phyloP scores from a whole-genome alignment of 1,139 yeast species.

The Hyphopichia wangnamkhiaoensis region DNA sequence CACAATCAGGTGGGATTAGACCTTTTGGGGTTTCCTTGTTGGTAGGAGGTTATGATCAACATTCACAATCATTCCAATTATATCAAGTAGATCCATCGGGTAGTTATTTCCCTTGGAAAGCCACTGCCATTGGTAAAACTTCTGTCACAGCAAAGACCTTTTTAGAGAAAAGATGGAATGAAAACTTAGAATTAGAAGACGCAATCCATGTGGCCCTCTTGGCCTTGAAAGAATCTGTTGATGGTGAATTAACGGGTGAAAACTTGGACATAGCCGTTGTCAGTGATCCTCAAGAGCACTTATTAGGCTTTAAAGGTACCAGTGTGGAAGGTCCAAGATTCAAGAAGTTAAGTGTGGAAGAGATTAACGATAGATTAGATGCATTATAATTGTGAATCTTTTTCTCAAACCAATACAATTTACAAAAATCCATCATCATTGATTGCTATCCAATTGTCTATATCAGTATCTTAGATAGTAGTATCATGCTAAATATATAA shows the following conservation, averaged over 20 bases:
- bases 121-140: constrained; percentile 97
- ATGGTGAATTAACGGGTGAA: constrained; percentile 96
- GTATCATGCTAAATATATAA: neutral
- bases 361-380: constrained; percentile 92
- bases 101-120: constrained; percentile 99
- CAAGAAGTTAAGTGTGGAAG: constrained; percentile 81
- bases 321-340: constrained; percentile 82
- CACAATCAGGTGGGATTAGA: constrained; percentile 97
- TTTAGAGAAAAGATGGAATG: constrained; percentile 97
- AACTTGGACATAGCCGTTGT: constrained; percentile 91
- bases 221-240: constrained; percentile 94
- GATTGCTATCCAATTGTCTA: too few relatives aligned
- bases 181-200: constrained; percentile 93
- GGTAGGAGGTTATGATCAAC: constrained; percentile 92
- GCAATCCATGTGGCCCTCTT: constrained; percentile 95
- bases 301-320: constrained; percentile 88
- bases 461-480: neutral
- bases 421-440: too few relatives aligned
- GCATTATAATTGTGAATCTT: constrained; percentile 53
- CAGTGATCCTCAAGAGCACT: constrained; percentile 78
- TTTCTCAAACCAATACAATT: too few relatives aligned
- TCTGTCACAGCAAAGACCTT: constrained; percentile 94
- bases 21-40: constrained; percentile 95
- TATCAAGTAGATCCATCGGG: constrained; percentile 99
- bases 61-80: constrained; percentile 69